phyloP scores from a whole-genome alignment of 208 protist genomes.

The Trichomonas tenax region DNA sequence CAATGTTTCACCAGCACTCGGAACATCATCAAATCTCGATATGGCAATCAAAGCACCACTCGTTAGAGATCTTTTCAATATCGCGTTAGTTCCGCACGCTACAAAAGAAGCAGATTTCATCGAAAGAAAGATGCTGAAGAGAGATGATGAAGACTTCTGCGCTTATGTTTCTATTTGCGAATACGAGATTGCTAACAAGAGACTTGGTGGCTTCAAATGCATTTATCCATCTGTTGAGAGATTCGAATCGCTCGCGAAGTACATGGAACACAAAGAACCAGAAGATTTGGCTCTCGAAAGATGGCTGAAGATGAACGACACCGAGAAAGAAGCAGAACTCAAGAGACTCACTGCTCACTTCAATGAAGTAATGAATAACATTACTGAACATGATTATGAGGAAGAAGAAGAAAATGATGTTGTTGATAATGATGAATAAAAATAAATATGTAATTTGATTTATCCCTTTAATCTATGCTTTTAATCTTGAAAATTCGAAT shows the following conservation, averaged over 20 bases:
- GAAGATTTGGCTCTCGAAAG: background rate
- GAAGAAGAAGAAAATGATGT: too few species aligned
- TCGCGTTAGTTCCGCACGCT: background rate
- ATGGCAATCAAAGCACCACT: constrained; percentile 28
- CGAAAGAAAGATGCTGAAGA: background rate
- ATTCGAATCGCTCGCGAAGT: background rate
- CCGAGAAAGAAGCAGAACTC: background rate
- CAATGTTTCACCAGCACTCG: constrained; percentile 33
- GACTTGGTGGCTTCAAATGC: background rate
- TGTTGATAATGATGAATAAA: too few species aligned
- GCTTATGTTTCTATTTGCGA: background rate
- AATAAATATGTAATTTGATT: too few species aligned
- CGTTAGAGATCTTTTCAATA: constrained; percentile 24
- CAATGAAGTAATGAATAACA: background rate
- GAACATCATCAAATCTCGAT: constrained; percentile 29
- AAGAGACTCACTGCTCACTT: background rate
- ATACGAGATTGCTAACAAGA: background rate
- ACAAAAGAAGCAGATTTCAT: background rate
- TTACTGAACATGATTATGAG: background rate
- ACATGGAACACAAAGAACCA: background rate
- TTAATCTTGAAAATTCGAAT: too few species aligned
- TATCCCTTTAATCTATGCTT: too few species aligned
- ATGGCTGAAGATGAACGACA: background rate
- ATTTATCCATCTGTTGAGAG: background rate
- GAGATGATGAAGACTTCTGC: background rate